Evolutionary conservation across 495 filamentous ascomycete species (phyloP), one percentile per base, ranked within the genome.

Genomic region (Bacidia rubella): DNA sequence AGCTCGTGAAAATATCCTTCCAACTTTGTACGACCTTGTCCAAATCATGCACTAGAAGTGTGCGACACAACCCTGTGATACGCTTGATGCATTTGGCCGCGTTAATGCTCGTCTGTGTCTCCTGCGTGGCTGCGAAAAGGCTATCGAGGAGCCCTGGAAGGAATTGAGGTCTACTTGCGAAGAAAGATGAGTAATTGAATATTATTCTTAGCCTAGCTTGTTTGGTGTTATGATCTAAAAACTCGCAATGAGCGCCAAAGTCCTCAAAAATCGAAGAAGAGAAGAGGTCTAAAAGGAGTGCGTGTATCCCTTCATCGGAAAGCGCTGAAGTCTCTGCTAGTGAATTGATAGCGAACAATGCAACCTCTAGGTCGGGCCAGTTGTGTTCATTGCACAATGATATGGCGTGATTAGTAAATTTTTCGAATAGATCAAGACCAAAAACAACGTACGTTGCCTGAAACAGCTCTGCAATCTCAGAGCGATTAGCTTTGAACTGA

Each of bases 1-100:
- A 71, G 47, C 75, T 78, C 25, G 65, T 65, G 32, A 74, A 68
- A 56, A 90, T 84, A 17, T 75, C 65, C 52, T 79, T 72, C 58
- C 89, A 89, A 60, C 92, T 85, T 23, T 78, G 70, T 15, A 98
- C 72, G 62, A 98, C 94, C 0, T 80, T 75, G 12, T 73, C 74
- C 12, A 93, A 74, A 61, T 95, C 84, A 1, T 75, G 58, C 0
- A 78, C 81, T 21, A 98, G 70, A 35, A 79, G 73, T 26, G 68
- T 68, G 22, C 90, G 80, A 54, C 90, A 95, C 19, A 85, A 83
- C 21, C 79, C 85, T 62, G 88, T 95, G 7, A 95, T 76, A 2
- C 77, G 78, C 15, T 74, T 70, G 46, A 98, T 94, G 0, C 89
- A 87, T 47, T 78, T 78, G 2, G 90, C 89, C n/a, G 89, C 86